Conservation (phyloP, 2,329 filamentous ascomycete genomes). For the Monascus ruber region DNA sequence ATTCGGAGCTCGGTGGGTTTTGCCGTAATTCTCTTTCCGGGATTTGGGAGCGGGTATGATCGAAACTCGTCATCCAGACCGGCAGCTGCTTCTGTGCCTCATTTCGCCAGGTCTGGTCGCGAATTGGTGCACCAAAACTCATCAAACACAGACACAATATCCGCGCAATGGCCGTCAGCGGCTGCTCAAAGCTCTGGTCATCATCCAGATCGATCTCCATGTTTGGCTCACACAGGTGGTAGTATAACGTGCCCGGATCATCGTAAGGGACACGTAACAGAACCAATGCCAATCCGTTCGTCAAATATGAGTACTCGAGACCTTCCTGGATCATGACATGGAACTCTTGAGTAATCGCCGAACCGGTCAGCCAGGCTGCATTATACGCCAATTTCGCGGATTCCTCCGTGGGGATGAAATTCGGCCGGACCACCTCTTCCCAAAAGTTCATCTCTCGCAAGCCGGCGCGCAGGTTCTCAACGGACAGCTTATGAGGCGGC, state of each 20-base stretch:
- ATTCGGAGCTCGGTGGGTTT: not conserved
- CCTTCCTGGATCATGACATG: constrained; percentile 17
- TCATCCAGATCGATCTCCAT: too few relatives aligned
- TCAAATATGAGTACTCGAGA: too few relatives aligned
- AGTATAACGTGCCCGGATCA: constrained; percentile 9
- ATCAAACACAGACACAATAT: too few relatives aligned
- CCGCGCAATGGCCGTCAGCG: constrained; percentile 5
- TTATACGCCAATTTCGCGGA: constrained; percentile 9
- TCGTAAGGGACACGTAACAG: constrained; percentile 9
- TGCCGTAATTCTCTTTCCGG: constrained; percentile 6
- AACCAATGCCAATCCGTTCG: constrained; percentile 9
- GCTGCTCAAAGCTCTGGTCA: too few relatives aligned
- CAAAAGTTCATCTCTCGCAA: constrained; percentile 5
- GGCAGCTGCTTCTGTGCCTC: constrained; percentile 4
- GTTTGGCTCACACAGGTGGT: constrained; percentile 12
- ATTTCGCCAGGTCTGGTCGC: constrained; percentile 10
- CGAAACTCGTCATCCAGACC: too few relatives aligned
- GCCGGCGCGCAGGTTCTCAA: too few relatives aligned
- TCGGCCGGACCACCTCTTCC: constrained; percentile 4
- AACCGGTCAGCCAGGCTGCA: constrained; percentile 8
- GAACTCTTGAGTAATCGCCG: constrained; percentile 12
- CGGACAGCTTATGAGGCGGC: too few relatives aligned
- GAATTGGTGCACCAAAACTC: constrained; percentile 4
- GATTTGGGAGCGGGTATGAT: too few relatives aligned
- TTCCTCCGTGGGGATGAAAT: constrained; percentile 2